Base-by-base conservation (phyloP, 495 filamentous ascomycete species). In the Tuber calosporum region DNA sequence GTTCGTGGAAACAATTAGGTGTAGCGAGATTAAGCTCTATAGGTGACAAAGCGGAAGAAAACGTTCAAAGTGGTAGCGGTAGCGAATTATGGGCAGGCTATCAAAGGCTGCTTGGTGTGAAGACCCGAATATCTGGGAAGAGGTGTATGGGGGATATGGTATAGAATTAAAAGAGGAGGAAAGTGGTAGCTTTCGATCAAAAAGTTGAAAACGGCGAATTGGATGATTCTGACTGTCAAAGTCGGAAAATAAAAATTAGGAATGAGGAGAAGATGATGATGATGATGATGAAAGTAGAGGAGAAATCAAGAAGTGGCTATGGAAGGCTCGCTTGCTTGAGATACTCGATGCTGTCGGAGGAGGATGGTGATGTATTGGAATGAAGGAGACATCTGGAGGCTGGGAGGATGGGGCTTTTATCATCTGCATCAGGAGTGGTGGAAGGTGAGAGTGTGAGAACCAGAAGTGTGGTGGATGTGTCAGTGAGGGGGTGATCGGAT, bases 161-260 rank as follows among this genome's bases (percentile, higher is more conserved):
- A n/a, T n/a, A n/a, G n/a, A n/a, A n/a, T n/a, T n/a, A n/a, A 58
- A 72, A 22, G 62, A 38, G 36, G 37, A 62, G 37, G 39, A 74
- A 66, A n/a, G 15, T 17, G 15, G 26, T 67, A 62, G 37, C n/a
- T 53, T 43, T 13, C 68, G 66, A 39, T 74, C 73, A 39, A 68
- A 74, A 58, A 15, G 72, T 34, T 69, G 58, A 77, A 62, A 58
- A 15, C 9, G 2, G 53, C 15, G n/a, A 62, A 62, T 62, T 4
- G 53, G 53, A 62, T 17, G 71, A 42, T 71, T 71, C 76, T 67
- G 73, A 72, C 76, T 78, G 36, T 78, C 76, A 78, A 78, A 78
- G 76, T 69, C 40, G 38, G 74, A 73, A 75, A 73, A 62, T 30
- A 30, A 62, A 30, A 62, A 62, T 62, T 71, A 73, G 69, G 34